Evolutionary conservation across 257 asterid species (phyloP), one percentile per base, ranked within the genome.

Genomic region (Nicotiana paniculata): DNA sequence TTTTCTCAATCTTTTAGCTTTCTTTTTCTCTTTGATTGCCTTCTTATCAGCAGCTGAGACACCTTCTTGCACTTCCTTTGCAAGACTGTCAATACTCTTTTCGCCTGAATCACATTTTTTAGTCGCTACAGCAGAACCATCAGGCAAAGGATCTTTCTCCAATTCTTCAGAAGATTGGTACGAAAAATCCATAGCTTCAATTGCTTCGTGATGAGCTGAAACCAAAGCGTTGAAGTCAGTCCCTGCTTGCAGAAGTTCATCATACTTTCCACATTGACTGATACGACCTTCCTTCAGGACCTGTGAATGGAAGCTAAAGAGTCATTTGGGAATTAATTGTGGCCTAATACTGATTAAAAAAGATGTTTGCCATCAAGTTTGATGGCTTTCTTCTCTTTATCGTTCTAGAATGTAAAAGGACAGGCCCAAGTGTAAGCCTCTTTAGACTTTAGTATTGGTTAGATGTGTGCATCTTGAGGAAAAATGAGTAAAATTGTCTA

Each of bases 141-240:
- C 91, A 6, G 86, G 90, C 57, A 89, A 91, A 81, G 89, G 93
- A 62, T 64, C 82, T 80, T 89, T 88, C 74, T 92, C 97, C 3
- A 88, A 82, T 63, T 94, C 97, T 76, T 92, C 93, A 68, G 91
- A 84, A 72, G 88, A 82, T 79, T 87, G 96, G 70, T 85, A 88
- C 81, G 93, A 82, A 77, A 94, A 82, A 78, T 94, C 99, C 97
- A 96, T 94, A 55, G 98, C 97, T 85, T 93, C 98, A 86, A 96
- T 94, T 83, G 99, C 99, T 85, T 96, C 99, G 46, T 93, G 94
- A 85, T 96, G 99, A 78, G 99, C 99, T 61, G 90, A 92, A 79
- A 96, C 98, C 87, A 96, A 84, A 54, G 97, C 86, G 77, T 86
- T 92, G 79, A 96, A 94, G 87, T 95, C 98, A 30, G 99, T 96